Conservation (phyloP, 177 flowering plant species). For the Vitis hybrid region DNA sequence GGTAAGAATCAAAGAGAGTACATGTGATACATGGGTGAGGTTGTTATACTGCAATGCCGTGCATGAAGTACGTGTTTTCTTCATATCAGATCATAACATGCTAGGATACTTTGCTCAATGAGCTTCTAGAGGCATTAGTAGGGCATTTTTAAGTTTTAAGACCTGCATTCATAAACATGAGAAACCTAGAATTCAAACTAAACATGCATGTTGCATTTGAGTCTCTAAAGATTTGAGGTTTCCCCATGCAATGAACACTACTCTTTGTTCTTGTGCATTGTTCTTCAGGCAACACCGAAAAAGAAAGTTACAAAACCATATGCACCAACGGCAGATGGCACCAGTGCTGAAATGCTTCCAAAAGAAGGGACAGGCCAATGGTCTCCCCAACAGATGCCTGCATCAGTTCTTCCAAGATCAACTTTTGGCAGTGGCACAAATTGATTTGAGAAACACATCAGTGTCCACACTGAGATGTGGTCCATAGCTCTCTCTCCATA, state of each 20-base stretch:
- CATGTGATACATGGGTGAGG: background rate
- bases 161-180: too few relatives aligned
- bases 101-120: background rate
- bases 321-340: slow-evolving; percentile 48
- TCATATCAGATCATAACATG: background rate
- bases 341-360: slow-evolving; percentile 27
- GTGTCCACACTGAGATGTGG: background rate
- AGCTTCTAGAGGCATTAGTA: too few relatives aligned
- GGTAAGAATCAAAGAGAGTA: background rate
- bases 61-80: background rate
- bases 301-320: slow-evolving; percentile 76
- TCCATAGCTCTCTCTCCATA: background rate
- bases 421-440: slow-evolving; percentile 63
- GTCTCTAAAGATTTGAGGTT: background rate
- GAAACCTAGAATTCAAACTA: too few relatives aligned
- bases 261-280: background rate
- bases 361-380: slow-evolving; percentile 41
- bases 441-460: slow-evolving; percentile 12
- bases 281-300: slow-evolving; percentile 56
- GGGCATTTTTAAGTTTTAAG: background rate
- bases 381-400: slow-evolving; percentile 57
- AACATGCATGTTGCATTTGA: background rate
- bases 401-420: slow-evolving; percentile 46
- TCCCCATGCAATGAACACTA: background rate
- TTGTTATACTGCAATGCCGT: background rate